A percentile compares a stretch with the other conserved stretches of the same genome.
phyloP scores from a whole-genome alignment of 225 moss, liverwort and hornwort genomes.

The Rhytidiadelphus loreus region DNA sequence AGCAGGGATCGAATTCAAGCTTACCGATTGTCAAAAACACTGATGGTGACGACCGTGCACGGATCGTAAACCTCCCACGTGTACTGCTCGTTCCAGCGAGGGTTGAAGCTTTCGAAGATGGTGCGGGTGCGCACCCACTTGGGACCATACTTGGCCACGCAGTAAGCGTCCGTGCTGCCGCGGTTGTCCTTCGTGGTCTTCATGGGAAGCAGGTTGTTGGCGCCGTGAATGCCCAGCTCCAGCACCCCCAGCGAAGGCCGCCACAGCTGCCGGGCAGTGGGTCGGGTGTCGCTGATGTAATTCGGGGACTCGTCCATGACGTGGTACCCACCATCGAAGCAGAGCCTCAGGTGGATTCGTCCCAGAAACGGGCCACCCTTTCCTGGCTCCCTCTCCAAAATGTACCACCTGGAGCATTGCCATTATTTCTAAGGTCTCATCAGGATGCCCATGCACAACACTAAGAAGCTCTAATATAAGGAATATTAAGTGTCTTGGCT shows the following conservation, averaged over 20 bases:
- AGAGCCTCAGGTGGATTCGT: constrained; percentile 61
- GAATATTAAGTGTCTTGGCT: too few relatives aligned
- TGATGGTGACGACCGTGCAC: constrained; percentile 83
- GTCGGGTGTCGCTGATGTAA: constrained; percentile 67
- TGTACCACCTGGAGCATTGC: constrained; percentile 40
- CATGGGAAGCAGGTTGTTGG: constrained; percentile 72
- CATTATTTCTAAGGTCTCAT: neutral
- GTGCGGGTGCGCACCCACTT: constrained; percentile 89
- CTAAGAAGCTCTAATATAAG: neutral
- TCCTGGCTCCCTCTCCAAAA: constrained; percentile 56
- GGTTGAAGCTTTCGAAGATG: constrained; percentile 74
- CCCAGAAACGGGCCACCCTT: constrained; percentile 70
- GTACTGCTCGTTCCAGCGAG: constrained; percentile 92
- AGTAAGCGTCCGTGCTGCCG: constrained; percentile 64
- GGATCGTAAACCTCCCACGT: constrained; percentile 97
- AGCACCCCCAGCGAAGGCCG: constrained; percentile 65
- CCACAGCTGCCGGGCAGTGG: constrained; percentile 80
- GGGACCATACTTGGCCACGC: constrained; percentile 81
- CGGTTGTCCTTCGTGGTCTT: constrained; percentile 59
- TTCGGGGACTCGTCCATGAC: constrained; percentile 82
- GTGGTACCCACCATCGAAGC: constrained; percentile 90
- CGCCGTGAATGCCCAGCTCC: constrained; percentile 80
- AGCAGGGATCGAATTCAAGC: neutral
- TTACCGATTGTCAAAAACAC: constrained; percentile 90
- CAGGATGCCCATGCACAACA: neutral